Evolutionary conservation across 192 early-diverging fungal species (phyloP).

Genomic region (Oehlia diaphana): DNA sequence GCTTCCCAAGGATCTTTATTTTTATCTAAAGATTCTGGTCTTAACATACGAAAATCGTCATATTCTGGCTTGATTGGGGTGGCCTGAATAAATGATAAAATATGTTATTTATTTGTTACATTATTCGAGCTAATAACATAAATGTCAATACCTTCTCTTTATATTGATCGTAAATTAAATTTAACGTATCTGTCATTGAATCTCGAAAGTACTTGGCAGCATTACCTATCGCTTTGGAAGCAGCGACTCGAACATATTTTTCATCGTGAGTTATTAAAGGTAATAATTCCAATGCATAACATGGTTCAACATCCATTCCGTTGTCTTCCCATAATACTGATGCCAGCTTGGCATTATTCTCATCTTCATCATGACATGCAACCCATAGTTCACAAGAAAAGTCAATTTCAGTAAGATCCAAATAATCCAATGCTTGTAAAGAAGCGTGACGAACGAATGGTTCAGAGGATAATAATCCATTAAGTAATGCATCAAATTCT

Average conservation of each 20-base stretch:
- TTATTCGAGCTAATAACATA: not conserved
- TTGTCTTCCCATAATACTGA: slow-evolving; percentile 65
- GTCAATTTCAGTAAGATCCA: slow-evolving; percentile 56
- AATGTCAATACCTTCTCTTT: slow-evolving; percentile 41
- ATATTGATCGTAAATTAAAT: slow-evolving; percentile 62
- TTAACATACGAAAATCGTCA: slow-evolving; percentile 89
- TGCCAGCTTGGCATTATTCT: slow-evolving; percentile 55
- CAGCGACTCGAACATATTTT: slow-evolving; percentile 58
- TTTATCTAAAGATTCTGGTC: slow-evolving; percentile 79
- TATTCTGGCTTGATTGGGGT: slow-evolving; percentile 80
- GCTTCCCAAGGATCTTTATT: slow-evolving; percentile 80
- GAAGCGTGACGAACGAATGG: slow-evolving; percentile 65
- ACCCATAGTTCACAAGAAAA: slow-evolving; percentile 74
- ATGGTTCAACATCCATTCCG: slow-evolving; percentile 53
- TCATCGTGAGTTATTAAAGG: slow-evolving; percentile 52
- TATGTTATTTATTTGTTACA: not conserved
- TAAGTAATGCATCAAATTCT: slow-evolving; percentile 60
- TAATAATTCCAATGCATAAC: slow-evolving; percentile 46
- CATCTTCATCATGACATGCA: slow-evolving; percentile 64
- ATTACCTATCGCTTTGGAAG: slow-evolving; percentile 62
- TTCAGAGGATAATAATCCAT: slow-evolving; percentile 66
- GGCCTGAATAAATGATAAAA: slow-evolving; percentile 40
- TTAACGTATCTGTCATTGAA: slow-evolving; percentile 49
- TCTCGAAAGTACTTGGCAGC: slow-evolving; percentile 61
- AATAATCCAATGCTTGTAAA: slow-evolving; percentile 59